Evolutionary conservation across 306 rosid genomes (phyloP).

Genomic region (Parietaria judaica): DNA sequence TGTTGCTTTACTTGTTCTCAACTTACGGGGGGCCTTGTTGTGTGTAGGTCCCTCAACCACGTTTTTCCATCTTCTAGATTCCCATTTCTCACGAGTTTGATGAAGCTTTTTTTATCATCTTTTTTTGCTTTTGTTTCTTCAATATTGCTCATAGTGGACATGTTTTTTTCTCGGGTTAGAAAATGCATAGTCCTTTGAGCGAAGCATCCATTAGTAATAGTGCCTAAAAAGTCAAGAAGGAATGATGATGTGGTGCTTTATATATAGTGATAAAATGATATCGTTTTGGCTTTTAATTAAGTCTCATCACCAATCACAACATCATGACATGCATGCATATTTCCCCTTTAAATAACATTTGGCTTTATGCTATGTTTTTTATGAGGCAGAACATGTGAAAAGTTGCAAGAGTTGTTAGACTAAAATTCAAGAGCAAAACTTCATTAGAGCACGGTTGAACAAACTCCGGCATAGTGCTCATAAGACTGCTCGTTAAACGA

Average conservation of each 20-base stretch:
- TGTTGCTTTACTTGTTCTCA: background rate
- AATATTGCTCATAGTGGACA: conserved; percentile 25
- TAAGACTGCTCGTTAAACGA: too few relatives aligned
- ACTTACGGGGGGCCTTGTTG: conserved; percentile 17
- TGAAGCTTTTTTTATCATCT: conserved; percentile 28
- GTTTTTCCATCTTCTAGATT: conserved; percentile 23
- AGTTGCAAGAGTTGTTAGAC: background rate
- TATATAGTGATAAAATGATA: background rate
- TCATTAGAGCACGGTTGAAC: too few relatives aligned
- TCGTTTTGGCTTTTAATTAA: background rate
- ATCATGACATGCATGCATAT: too few relatives aligned
- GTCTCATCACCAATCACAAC: background rate
- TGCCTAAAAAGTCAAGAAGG: conserved; percentile 8
- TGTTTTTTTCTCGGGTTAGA: conserved; percentile 17
- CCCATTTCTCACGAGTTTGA: conserved; percentile 18
- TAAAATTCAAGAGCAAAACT: too few relatives aligned
- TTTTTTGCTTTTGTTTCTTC: conserved; percentile 23
- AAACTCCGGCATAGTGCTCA: too few relatives aligned
- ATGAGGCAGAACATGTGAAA: background rate
- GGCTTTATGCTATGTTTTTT: background rate
- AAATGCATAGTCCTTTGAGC: background rate
- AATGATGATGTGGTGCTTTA: conserved; percentile 8
- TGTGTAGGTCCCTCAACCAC: conserved; percentile 33
- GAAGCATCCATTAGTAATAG: conserved; percentile 14
- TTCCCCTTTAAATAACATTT: background rate